Evolutionary conservation across 371 early-diverging fungal species (phyloP).

Genomic region (Apophysomyces ossiformis): DNA sequence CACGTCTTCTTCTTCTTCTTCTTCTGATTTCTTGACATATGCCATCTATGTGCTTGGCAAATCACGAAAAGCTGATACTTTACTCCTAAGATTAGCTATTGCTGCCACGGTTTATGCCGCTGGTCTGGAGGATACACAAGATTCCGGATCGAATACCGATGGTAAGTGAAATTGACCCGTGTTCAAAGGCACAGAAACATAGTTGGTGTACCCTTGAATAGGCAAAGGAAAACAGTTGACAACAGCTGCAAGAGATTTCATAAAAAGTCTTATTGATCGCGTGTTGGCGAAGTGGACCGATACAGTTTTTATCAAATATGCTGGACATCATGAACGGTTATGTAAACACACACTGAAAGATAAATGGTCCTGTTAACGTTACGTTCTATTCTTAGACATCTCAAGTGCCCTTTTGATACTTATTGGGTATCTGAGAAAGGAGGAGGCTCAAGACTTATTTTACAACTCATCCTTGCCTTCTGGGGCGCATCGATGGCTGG

Average conservation of each 20-base stretch:
- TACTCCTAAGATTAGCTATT: not conserved
- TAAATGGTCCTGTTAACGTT: not conserved
- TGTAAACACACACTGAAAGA: constrained; percentile 23
- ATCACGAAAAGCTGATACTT: not conserved
- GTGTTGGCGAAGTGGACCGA: constrained; percentile 41
- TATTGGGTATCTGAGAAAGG: constrained; percentile 26
- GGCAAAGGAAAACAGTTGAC: not conserved
- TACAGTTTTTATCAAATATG: constrained; percentile 40
- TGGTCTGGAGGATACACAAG: not conserved
- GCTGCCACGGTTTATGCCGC: constrained; percentile 7
- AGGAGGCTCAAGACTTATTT: constrained; percentile 13
- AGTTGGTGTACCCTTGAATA: not conserved
- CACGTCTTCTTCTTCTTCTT: not conserved
- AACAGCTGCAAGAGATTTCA: not conserved
- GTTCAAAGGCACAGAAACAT: not conserved
- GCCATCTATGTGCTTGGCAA: constrained; percentile 6
- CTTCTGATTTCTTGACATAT: not conserved
- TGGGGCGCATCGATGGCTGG: constrained; percentile 32
- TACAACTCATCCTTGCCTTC: constrained; percentile 18
- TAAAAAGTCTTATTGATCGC: constrained; percentile 5
- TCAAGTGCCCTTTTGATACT: constrained; percentile 29
- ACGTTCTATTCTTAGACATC: constrained; percentile 27
- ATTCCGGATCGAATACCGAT: not conserved
- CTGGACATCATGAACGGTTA: constrained; percentile 26
- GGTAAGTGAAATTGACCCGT: not conserved